These are phyloP conservation scores for Desmodesmus armatus DNA, from an alignment of 139 green algal genomes.

Conservation along the genomic window DNA sequence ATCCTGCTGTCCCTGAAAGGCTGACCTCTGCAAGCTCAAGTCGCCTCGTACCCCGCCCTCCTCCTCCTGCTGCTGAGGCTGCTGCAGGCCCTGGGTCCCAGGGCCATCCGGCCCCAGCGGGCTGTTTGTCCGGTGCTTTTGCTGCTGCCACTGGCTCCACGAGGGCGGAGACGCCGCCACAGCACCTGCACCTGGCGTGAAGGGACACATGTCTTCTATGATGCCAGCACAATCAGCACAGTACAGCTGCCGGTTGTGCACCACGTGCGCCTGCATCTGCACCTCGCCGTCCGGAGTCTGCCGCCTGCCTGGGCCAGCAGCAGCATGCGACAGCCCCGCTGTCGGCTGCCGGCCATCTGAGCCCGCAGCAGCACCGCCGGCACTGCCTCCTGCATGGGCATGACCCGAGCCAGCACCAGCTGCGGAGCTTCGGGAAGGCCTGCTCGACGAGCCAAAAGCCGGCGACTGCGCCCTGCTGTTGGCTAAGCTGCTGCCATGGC, in stretches of 20 bases:
- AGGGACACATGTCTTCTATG: slow-evolving; percentile 47
- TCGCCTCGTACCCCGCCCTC: neutral
- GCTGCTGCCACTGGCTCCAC: slow-evolving; percentile 25
- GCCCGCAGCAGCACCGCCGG: too few species aligned
- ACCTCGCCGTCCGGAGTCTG: too few species aligned
- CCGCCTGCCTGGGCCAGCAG: too few species aligned
- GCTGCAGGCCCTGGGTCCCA: too few species aligned
- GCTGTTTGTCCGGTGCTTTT: too few species aligned
- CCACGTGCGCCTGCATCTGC: neutral
- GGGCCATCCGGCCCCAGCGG: too few species aligned
- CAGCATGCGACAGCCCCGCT: too few species aligned
- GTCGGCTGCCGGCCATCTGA: too few species aligned
- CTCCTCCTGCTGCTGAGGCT: neutral
- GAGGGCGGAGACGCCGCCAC: neutral
- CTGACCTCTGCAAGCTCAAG: neutral
- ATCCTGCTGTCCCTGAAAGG: neutral
- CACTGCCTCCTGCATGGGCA: neutral
- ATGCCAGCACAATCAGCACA: slow-evolving; percentile 43
- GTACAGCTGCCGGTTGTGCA: slow-evolving; percentile 42
- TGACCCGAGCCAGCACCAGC: neutral
- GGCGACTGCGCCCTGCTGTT: too few species aligned
- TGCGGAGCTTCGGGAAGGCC: too few species aligned
- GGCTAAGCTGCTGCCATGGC: neutral
- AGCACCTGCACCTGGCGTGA: slow-evolving; percentile 20
- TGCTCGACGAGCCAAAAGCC: too few species aligned